Base-by-base conservation (phyloP, 169 alveolate genomes). In the Cytauxzoon felis region DNA sequence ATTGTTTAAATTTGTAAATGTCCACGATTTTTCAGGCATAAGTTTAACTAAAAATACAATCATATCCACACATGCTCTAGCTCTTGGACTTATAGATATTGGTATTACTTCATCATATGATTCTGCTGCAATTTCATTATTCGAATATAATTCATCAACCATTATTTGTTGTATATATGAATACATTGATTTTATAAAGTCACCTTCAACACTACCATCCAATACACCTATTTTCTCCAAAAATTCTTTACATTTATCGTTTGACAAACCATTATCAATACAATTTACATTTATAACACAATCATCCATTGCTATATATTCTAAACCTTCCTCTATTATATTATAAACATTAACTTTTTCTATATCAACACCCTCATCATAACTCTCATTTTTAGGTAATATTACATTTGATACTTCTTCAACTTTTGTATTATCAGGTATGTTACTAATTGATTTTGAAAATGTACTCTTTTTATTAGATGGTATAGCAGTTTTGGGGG, bases 381-480 rank as follows among this genome's bases (percentile, higher is more conserved):
- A 58, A 6, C 0, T 27, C 13, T 51, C 82, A 3, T 19, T 27
- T 11, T 29, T 16, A 16, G 1, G 60, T 24, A 23, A 38, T 19
- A 6, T 18, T 16, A n/a, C 48, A 9, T 59, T n/a, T 33, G n/a
- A 3, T 9, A 23, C 68, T 4, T 52, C 70, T 13, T 51, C 70
- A 13, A 13, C 13, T 29, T 49, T 45, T 62, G 29, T 68, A 5
- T 49, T 45, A 11, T 19, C 73, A 1, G 9, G 26, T 48, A 33
- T 30, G 21, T 43, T n/a, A n/a, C 70, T 33, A 24, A 73, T 65
- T 18, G 76, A 38, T 29, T 61, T 73, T 1, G 83, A 73, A 61
- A 76, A 76, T 5, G 86, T 76, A 38, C 80, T 65, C 86, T 76
- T 76, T 49, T 76, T 76, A 67, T 76, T 76, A 0, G 76, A 65